A percentile compares a stretch with the other conserved stretches of the same genome.
Evolutionary conservation across 306 rosid species (phyloP).

Genomic region (Rubus parviflorus): DNA sequence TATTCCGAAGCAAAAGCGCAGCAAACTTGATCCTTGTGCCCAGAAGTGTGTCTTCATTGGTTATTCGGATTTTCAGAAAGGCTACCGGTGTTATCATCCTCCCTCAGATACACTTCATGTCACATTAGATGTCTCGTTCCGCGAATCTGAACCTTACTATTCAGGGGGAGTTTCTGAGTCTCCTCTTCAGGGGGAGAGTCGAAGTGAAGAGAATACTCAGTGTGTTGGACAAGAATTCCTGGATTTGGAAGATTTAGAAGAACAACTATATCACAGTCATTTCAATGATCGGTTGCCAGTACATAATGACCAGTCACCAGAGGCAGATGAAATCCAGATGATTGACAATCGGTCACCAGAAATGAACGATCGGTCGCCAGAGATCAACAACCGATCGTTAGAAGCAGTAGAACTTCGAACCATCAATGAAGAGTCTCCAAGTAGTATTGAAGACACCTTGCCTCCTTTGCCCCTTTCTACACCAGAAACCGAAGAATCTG

Average conservation of each 20-base stretch:
- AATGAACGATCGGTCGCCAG: too few species aligned
- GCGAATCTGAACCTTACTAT: background rate
- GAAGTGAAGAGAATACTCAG: background rate
- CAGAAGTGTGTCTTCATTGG: conserved; percentile 6
- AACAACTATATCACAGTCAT: background rate
- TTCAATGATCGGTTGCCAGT: too few species aligned
- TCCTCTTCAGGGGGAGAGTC: conserved; percentile 8
- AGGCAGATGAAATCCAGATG: too few species aligned
- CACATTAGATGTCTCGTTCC: background rate
- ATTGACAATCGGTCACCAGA: too few species aligned
- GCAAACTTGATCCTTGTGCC: conserved; percentile 14
- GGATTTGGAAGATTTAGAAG: background rate
- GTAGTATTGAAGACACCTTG: too few species aligned
- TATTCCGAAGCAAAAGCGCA: background rate
- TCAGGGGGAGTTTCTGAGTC: background rate
- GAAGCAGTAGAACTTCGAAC: too few species aligned
- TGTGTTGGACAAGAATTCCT: background rate
- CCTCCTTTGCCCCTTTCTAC: background rate
- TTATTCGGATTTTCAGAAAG: background rate
- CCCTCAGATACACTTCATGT: background rate
- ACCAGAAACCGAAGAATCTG: conserved; percentile 4
- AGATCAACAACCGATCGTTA: too few species aligned
- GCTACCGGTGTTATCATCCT: conserved; percentile 5
- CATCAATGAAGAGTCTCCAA: too few species aligned
- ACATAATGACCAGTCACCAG: too few species aligned